These are phyloP conservation scores for Rhazya stricta DNA, from an alignment of 257 asterid species.

Conservation along the genomic window DNA sequence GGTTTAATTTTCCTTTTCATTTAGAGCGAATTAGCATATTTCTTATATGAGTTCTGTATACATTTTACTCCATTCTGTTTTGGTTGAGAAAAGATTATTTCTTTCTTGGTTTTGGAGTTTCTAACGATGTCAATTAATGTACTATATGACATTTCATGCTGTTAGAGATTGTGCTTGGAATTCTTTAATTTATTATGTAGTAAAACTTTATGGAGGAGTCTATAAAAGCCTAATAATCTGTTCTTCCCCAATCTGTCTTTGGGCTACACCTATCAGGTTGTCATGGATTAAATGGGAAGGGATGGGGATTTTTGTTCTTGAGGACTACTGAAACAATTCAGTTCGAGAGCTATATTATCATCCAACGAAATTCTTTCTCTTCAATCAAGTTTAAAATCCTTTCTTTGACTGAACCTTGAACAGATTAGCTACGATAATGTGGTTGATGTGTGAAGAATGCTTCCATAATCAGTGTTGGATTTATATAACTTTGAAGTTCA, in stretches of 20 bases:
- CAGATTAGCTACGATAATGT: neutral
- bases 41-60: neutral
- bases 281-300: neutral
- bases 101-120: neutral
- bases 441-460: neutral
- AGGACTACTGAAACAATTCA: neutral
- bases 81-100: neutral
- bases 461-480: neutral
- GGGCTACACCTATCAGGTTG: neutral
- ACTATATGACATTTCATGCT: neutral
- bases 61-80: neutral
- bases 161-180: neutral
- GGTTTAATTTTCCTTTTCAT: slow-evolving; percentile 29
- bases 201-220: neutral
- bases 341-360: neutral
- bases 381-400: too few species aligned
- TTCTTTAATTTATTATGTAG: neutral
- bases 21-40: neutral
- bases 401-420: neutral
- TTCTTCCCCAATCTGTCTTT: neutral
- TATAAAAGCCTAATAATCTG: neutral
- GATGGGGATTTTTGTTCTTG: neutral
- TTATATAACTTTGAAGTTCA: neutral
- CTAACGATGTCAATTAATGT: neutral
- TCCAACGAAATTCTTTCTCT: too few species aligned